These are phyloP conservation scores for Metschnikowia lunata DNA, from an alignment of 805 yeast species.

Conservation along the genomic window DNA sequence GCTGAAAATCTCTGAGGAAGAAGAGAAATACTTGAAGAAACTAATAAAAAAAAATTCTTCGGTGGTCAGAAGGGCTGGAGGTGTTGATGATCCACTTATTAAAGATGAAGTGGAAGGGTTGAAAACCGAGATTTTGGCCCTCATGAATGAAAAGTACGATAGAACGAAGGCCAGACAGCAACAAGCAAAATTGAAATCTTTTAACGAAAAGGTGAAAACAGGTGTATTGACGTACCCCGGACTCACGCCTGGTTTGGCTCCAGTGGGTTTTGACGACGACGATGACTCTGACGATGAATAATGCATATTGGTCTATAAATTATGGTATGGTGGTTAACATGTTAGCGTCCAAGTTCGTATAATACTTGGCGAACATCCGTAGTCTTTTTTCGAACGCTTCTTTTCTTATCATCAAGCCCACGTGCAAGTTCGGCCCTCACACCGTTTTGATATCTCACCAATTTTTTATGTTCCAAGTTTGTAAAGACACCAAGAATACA, in stretches of 20 bases:
- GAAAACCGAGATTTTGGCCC: slow-evolving; percentile 24
- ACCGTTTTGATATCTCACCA: slow-evolving; percentile 49
- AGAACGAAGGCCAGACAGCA: slow-evolving; percentile 22
- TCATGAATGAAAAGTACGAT: slow-evolving; percentile 20
- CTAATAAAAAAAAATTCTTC: slow-evolving; percentile 35
- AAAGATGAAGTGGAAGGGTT: slow-evolving; percentile 29
- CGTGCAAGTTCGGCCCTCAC: slow-evolving; percentile 46
- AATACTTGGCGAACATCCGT: slow-evolving; percentile 76
- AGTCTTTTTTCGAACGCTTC: slow-evolving; percentile 72
- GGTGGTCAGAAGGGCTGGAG: slow-evolving; percentile 24
- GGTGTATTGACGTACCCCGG: slow-evolving; percentile 53
- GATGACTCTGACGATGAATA: slow-evolving; percentile 25
- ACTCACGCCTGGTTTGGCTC: slow-evolving; percentile 82
- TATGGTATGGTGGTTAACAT: slow-evolving; percentile 1
- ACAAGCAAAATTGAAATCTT: slow-evolving; percentile 20
- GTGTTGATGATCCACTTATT: slow-evolving; percentile 29
- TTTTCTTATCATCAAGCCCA: slow-evolving; percentile 67
- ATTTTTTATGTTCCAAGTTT: slow-evolving; percentile 25
- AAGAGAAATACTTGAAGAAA: slow-evolving; percentile 35
- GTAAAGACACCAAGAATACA: slow-evolving; percentile 47
- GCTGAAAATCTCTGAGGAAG: slow-evolving; percentile 27
- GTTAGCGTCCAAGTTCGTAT: slow-evolving; percentile 43
- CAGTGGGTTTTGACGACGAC: slow-evolving; percentile 49
- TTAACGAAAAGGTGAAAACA: slow-evolving; percentile 37
- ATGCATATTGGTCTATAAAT: slow-evolving; percentile 14